phyloP scores from a whole-genome alignment of 2,329 filamentous ascomycete species.

The Fusarium setosum region DNA sequence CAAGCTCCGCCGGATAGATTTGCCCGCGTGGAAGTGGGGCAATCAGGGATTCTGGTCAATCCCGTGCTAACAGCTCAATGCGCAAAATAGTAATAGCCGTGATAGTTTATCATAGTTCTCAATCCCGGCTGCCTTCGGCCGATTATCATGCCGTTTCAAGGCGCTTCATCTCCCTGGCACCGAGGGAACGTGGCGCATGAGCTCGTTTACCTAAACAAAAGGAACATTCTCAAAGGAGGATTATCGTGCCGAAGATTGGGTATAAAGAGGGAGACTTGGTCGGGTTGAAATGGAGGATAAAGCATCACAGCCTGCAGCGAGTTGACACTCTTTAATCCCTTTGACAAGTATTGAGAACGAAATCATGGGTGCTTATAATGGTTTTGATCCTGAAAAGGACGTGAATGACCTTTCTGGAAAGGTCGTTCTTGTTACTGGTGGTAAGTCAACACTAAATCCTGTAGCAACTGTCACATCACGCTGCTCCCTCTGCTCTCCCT shows the following conservation, averaged over 20 bases:
- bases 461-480: neutral
- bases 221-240: neutral
- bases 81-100: neutral
- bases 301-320: neutral
- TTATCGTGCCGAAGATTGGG: neutral
- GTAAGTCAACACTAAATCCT: conserved; percentile 40
- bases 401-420: conserved; percentile 59
- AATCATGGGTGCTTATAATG: conserved; percentile 24
- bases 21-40: neutral
- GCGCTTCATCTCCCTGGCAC: neutral
- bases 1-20: conserved; percentile 3
- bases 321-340: neutral
- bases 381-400: conserved; percentile 54
- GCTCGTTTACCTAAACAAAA: neutral
- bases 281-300: neutral
- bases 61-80: conserved; percentile 8
- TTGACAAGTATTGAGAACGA: neutral
- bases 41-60: conserved; percentile 6
- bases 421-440: conserved; percentile 63
- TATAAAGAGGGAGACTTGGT: neutral
- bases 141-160: conserved; percentile 26
- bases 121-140: conserved; percentile 25
- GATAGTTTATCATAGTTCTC: neutral
- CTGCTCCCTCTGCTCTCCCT: too few species aligned
- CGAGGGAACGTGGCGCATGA: neutral